Conservation (phyloP, 345 rosid species). For the Brassica napus region DNA sequence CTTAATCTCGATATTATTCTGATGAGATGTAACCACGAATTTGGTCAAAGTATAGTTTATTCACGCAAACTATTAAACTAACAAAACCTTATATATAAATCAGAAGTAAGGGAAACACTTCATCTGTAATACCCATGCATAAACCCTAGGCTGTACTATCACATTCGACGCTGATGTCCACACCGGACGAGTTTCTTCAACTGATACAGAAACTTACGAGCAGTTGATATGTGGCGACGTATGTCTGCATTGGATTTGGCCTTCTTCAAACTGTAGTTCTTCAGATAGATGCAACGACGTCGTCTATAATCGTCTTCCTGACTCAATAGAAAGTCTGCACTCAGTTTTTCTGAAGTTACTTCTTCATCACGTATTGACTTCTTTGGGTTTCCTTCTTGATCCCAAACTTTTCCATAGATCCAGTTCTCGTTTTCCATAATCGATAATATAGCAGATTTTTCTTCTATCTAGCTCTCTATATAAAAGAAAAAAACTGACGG, state of each 20-base stretch:
- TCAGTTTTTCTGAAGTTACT: conserved; percentile 10
- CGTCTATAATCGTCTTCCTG: conserved; percentile 10
- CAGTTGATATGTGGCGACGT: neutral
- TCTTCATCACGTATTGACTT: neutral
- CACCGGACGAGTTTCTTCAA: conserved; percentile 29
- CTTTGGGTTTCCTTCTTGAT: conserved; percentile 22
- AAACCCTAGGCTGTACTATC: neutral
- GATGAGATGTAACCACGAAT: neutral
- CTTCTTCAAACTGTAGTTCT: conserved; percentile 19
- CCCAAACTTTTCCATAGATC: conserved; percentile 27
- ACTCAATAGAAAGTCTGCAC: neutral
- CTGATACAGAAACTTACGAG: conserved; percentile 9
- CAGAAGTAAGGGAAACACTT: neutral
- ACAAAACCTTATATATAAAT: neutral
- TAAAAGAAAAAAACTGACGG: neutral
- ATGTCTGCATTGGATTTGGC: neutral
- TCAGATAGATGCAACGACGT: conserved; percentile 4
- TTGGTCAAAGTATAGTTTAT: neutral
- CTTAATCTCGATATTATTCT: neutral
- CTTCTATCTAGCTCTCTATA: neutral
- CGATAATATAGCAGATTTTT: neutral
- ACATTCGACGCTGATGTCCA: neutral
- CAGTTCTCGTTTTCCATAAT: conserved; percentile 10
- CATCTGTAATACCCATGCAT: neutral
- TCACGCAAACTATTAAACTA: neutral